Percentiles rank a stretch among this genome's conserved stretches.
These are phyloP conservation scores for Inga oerstediana DNA, from an alignment of 306 rosid species.

Conservation along the genomic window DNA sequence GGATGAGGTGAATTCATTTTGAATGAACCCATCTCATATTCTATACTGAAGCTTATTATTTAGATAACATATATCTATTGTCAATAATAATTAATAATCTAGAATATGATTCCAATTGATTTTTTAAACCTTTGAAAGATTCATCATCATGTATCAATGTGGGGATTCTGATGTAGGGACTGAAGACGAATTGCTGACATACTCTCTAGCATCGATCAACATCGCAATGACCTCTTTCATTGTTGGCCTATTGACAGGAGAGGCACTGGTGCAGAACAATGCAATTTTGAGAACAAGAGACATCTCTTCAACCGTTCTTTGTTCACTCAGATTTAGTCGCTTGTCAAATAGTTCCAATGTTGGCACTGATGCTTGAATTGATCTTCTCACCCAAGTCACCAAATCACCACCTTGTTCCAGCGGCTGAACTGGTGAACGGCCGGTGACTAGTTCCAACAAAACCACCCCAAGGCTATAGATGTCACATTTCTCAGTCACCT, in stretches of 20 bases:
- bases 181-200: slow-evolving; percentile 51
- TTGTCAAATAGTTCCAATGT: slow-evolving; percentile 61
- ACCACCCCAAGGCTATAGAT: slow-evolving; percentile 83
- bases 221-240: slow-evolving; percentile 84
- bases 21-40: not conserved
- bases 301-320: slow-evolving; percentile 63
- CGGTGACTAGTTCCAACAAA: slow-evolving; percentile 67
- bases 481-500: slow-evolving; percentile 82
- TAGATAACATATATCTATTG: not conserved
- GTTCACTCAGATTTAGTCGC: slow-evolving; percentile 52
- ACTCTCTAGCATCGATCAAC: slow-evolving; percentile 69
- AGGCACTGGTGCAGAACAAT: slow-evolving; percentile 67
- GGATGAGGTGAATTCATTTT: not conserved
- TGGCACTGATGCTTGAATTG: slow-evolving; percentile 47
- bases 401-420: slow-evolving; percentile 80
- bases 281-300: slow-evolving; percentile 77
- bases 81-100: not conserved
- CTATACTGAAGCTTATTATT: not conserved
- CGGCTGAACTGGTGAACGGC: slow-evolving; percentile 76
- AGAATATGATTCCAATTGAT: slow-evolving; percentile 1
- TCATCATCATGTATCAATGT: slow-evolving; percentile 42
- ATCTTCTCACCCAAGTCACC: slow-evolving; percentile 71
- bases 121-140: slow-evolving; percentile 56
- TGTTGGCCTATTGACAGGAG: slow-evolving; percentile 80
- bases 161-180: slow-evolving; percentile 66